These are phyloP conservation scores for Drechslerella coelobrocha DNA, from an alignment of 2,329 filamentous ascomycete genomes.

Conservation along the genomic window DNA sequence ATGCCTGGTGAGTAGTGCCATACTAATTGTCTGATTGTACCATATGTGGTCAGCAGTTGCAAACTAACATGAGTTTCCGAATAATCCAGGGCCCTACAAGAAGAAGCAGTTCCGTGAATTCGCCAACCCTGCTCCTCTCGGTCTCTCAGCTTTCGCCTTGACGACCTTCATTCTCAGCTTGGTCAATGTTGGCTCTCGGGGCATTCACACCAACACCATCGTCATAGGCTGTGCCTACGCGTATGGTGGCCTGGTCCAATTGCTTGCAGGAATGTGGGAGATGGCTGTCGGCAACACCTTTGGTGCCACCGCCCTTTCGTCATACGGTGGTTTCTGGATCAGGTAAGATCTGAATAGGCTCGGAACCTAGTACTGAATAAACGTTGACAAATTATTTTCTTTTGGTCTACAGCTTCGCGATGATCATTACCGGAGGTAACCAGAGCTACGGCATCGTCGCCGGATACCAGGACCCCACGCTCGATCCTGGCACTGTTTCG, in stretches of 20 bases:
- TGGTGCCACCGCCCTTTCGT: conserved; percentile 79
- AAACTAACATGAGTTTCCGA: conserved; percentile 15
- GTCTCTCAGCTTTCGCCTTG: conserved; percentile 78
- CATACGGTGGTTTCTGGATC: conserved; percentile 86
- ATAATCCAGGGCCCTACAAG: conserved; percentile 62
- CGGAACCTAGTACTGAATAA: not conserved
- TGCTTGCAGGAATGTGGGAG: conserved; percentile 88
- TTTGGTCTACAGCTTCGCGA: conserved; percentile 64
- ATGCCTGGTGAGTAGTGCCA: conserved; percentile 65
- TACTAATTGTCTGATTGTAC: not conserved
- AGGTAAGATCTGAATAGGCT: conserved; percentile 51
- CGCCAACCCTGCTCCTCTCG: conserved; percentile 79
- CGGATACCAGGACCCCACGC: conserved; percentile 61
- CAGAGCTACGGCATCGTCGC: conserved; percentile 68
- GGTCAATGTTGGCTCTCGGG: conserved; percentile 73
- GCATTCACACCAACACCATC: conserved; percentile 69
- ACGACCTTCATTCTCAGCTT: conserved; percentile 80
- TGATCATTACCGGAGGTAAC: conserved; percentile 70
- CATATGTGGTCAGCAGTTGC: not conserved
- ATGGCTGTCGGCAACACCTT: conserved; percentile 89
- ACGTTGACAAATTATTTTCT: not conserved
- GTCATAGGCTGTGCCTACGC: conserved; percentile 73
- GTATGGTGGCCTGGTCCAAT: conserved; percentile 79
- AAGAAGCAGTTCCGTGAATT: conserved; percentile 71
- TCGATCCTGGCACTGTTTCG: conserved; percentile 47